phyloP scores from a whole-genome alignment of 139 green algal species.

The Volvox africanus region DNA sequence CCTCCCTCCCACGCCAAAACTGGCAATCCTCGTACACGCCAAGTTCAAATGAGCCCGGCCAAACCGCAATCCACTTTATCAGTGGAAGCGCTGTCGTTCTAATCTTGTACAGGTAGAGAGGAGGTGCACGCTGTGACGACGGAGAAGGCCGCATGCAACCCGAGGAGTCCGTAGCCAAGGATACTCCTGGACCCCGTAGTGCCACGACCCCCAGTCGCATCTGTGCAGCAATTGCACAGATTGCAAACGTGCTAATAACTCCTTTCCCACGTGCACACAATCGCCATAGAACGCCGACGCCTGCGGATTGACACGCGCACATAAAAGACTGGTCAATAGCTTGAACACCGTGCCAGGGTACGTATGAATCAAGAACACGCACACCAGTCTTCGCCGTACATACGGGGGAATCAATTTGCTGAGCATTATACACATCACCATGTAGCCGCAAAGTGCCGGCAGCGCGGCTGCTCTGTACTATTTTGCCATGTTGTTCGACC shows the following conservation, averaged over 20 bases:
- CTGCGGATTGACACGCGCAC: conserved; percentile 25
- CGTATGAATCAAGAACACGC: conserved; percentile 34
- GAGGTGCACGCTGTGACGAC: neutral
- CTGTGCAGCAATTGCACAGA: neutral
- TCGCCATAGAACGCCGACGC: conserved; percentile 3
- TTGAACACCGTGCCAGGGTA: conserved; percentile 20
- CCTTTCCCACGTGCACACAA: neutral
- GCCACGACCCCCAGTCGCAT: too few species aligned
- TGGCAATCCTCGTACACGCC: conserved; percentile 25
- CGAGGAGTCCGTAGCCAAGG: too few species aligned
- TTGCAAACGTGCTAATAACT: neutral
- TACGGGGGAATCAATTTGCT: conserved; percentile 41
- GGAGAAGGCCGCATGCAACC: too few species aligned
- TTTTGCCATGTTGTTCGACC: conserved; percentile 25
- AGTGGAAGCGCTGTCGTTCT: conserved; percentile 18
- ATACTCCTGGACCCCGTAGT: too few species aligned
- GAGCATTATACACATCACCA: conserved; percentile 44
- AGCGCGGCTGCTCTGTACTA: conserved; percentile 38
- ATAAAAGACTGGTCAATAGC: conserved; percentile 19
- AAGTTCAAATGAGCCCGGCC: conserved; percentile 15
- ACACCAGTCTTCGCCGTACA: conserved; percentile 42
- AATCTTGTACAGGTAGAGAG: neutral
- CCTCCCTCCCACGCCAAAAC: conserved; percentile 30
- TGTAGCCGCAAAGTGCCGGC: conserved; percentile 13
- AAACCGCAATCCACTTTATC: neutral